Percentiles rank a stretch among this genome's conserved stretches.
Evolutionary conservation across 2,329 filamentous ascomycete species (phyloP).

Genomic region (Botrytis medusae): DNA sequence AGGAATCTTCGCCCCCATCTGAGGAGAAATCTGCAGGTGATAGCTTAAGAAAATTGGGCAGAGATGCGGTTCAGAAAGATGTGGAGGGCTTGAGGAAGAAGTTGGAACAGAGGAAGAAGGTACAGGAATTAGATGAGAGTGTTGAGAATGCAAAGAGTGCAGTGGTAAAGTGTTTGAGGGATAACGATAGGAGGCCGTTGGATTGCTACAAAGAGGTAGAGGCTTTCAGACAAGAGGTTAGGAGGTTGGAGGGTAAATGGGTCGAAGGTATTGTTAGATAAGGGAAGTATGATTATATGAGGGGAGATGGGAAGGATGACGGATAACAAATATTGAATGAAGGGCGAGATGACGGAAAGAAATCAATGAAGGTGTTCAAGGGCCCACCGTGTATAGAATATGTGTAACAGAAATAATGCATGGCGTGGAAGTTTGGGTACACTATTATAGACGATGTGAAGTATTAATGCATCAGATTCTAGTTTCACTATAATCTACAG

Average conservation of each 20-base stretch:
- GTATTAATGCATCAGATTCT: constrained; percentile 7
- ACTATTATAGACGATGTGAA: not conserved
- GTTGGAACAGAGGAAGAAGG: constrained; percentile 61
- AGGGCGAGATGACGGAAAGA: not conserved
- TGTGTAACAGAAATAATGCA: constrained; percentile 22
- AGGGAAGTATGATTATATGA: not conserved
- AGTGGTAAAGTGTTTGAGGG: constrained; percentile 76
- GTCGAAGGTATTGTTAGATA: constrained; percentile 72
- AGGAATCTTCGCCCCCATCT: constrained; percentile 21
- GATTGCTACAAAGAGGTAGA: constrained; percentile 96
- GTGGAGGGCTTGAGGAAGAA: constrained; percentile 58
- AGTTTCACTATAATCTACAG: not conserved
- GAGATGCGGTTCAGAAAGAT: constrained; percentile 57
- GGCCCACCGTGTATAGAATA: constrained; percentile 23
- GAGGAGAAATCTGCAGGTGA: constrained; percentile 38
- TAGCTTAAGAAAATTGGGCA: constrained; percentile 39
- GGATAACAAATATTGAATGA: not conserved
- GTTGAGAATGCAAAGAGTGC: constrained; percentile 74
- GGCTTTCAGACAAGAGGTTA: constrained; percentile 84
- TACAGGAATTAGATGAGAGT: constrained; percentile 67
- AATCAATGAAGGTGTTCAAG: not conserved
- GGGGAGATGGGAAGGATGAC: not conserved
- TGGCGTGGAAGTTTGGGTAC: not conserved
- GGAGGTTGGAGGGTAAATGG: constrained; percentile 81
- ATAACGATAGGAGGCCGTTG: constrained; percentile 82